phyloP scores from a whole-genome alignment of 2,329 filamentous ascomycete species.

The Blastomyces gilchristii region DNA sequence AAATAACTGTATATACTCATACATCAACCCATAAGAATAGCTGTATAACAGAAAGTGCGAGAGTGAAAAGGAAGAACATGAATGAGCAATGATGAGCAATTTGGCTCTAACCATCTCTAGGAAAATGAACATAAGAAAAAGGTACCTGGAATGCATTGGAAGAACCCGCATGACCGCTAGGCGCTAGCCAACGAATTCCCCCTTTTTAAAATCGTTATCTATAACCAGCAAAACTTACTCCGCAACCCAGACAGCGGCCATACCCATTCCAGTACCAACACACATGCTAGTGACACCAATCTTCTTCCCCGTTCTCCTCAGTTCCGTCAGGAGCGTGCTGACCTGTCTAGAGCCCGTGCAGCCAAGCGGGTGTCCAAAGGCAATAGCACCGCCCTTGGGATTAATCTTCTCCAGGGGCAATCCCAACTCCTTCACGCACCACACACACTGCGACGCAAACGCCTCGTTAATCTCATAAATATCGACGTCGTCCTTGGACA shows the following conservation, averaged over 20 bases:
- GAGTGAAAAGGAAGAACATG: not conserved
- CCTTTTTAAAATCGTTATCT: not conserved
- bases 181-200: not conserved
- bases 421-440: slow-evolving; percentile 80
- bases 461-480: slow-evolving; percentile 99
- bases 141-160: slow-evolving; percentile 10
- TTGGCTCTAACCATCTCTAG: slow-evolving; percentile 5
- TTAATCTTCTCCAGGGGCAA: slow-evolving; percentile 82
- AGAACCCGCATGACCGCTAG: not conserved
- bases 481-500: slow-evolving; percentile 82
- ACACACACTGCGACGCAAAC: slow-evolving; percentile 89
- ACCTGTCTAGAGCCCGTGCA: slow-evolving; percentile 93
- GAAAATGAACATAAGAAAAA: not conserved
- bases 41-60: not conserved
- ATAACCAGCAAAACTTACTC: slow-evolving; percentile 48
- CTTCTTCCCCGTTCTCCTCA: slow-evolving; percentile 72
- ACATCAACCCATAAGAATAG: not conserved
- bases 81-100: not conserved
- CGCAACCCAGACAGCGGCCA: slow-evolving; percentile 92
- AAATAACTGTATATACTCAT: not conserved
- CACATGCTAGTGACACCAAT: slow-evolving; percentile 94
- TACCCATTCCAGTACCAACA: slow-evolving; percentile 92
- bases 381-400: slow-evolving; percentile 92
- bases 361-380: slow-evolving; percentile 88
- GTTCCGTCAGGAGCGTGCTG: slow-evolving; percentile 80